A percentile compares a stretch with the other conserved stretches of the same genome.
phyloP scores from a whole-genome alignment of 805 yeast genomes.

The Naumovozyma dairenensis region DNA sequence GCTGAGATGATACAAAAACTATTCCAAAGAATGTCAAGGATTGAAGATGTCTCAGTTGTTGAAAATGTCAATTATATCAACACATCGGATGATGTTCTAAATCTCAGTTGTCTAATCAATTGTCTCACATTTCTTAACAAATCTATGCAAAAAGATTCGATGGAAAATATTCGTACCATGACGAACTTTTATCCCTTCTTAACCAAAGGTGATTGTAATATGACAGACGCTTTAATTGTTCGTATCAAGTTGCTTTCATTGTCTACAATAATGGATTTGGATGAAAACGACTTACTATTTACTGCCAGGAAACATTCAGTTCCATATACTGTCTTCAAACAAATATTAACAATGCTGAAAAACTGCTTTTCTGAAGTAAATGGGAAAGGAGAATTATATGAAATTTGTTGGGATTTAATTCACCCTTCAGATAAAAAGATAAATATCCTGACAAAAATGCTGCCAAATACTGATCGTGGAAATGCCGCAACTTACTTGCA shows the following conservation, averaged over 20 bases:
- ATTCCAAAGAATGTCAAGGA: constrained; percentile 17
- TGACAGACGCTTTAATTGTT: constrained; percentile 16
- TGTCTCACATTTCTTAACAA: constrained; percentile 38
- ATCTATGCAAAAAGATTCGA: constrained; percentile 31
- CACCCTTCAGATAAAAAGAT: constrained; percentile 20
- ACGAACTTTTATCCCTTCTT: constrained; percentile 16
- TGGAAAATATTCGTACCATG: constrained; percentile 22
- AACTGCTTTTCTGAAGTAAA: constrained; percentile 26
- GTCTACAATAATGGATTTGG: constrained; percentile 16
- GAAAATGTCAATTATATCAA: constrained; percentile 31
- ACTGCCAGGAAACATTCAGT: constrained; percentile 20
- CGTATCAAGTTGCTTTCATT: constrained; percentile 18
- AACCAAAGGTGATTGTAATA: constrained; percentile 15
- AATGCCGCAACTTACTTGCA: too few relatives aligned
- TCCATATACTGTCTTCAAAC: constrained; percentile 36
- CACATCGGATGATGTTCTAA: constrained; percentile 31
- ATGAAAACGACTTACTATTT: constrained; percentile 16
- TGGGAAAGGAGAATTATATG: constrained; percentile 24
- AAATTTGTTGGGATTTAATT: constrained; percentile 24
- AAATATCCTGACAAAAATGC: too few relatives aligned
- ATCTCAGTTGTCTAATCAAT: constrained; percentile 33
- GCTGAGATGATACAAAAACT: constrained; percentile 12
- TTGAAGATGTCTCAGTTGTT: constrained; percentile 22
- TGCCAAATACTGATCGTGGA: too few relatives aligned
- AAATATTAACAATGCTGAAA: constrained; percentile 36